Evolutionary conservation across 2,329 filamentous ascomycete species (phyloP).

Genomic region (Teratosphaeria zuluensis): DNA sequence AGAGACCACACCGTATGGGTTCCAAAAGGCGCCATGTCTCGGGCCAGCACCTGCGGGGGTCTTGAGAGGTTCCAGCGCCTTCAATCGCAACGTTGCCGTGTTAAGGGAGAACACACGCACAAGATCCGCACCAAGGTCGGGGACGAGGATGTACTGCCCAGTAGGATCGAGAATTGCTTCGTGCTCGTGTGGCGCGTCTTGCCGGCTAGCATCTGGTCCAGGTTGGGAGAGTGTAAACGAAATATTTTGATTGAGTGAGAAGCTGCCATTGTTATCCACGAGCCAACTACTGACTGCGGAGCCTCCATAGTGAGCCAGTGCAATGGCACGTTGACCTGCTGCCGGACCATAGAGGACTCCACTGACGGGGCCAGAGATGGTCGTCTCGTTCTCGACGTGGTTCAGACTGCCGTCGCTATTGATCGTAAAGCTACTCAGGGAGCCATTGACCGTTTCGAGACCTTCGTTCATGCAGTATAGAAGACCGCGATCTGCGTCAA

Average conservation of each 20-base stretch:
- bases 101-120: constrained; percentile 26
- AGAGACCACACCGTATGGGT: constrained; percentile 17
- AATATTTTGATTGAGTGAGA: constrained; percentile 29
- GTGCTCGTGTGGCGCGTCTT: constrained; percentile 28
- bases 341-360: constrained; percentile 31
- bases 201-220: constrained; percentile 22
- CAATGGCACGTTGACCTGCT: constrained; percentile 27
- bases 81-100: constrained; percentile 15
- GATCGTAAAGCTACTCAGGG: constrained; percentile 34
- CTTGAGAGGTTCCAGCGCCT: constrained; percentile 15
- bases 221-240: constrained; percentile 20
- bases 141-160: constrained; percentile 28
- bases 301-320: constrained; percentile 33
- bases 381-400: constrained; percentile 24
- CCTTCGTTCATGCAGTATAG: constrained; percentile 56
- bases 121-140: constrained; percentile 29
- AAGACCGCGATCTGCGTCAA: constrained; percentile 40
- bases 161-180: constrained; percentile 30
- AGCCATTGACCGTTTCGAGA: constrained; percentile 37
- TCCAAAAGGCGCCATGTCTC: constrained; percentile 28
- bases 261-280: constrained; percentile 42
- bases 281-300: constrained; percentile 29
- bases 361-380: constrained; percentile 32
- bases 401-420: constrained; percentile 31
- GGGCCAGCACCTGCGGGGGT: constrained; percentile 25